Evolutionary conservation across 2,329 filamentous ascomycete species (phyloP), one percentile per base, ranked within the genome.

Genomic region (Capronia americana): DNA sequence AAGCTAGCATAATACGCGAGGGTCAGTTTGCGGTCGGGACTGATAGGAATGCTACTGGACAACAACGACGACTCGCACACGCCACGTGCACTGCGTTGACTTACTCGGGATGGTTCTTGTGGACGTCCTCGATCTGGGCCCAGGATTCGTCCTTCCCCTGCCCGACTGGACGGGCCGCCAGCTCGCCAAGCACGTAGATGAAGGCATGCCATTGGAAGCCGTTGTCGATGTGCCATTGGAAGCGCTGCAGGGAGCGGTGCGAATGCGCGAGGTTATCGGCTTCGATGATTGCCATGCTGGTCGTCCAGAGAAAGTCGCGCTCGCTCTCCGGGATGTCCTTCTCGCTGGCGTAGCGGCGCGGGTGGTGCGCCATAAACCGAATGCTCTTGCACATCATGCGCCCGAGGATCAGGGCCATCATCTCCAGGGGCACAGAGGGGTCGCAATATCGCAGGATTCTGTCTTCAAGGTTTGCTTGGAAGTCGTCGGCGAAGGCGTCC

Each of bases 371-470:
- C n/a, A 78, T 72, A 3, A 84, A 66, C 11, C 82, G 76, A 46
- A 81, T 78, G 54, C 77, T 77, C 58, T 74, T 76, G 34, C 82
- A 74, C 10, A 80, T 77, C 3, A 79, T 76, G 57, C 80, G 77
- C 0, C 75, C 79, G 70, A 84, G 77, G 20, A 79, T 75, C 6
- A 77, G 73, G 11, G 79, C 78, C 53, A 84, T 75, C 64, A 80
- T 77, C 66, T 83, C 81, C 59, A 67, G 41, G 0, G 85, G 81
- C 46, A 86, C 76, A 11, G 67, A 78, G 72, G 82, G 80, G 61
- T 84, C 76, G 55, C 83, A 83, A 65, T 87, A 79, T 46, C 78
- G 77, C 24, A 87, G 76, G 68, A 87, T 87, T 60, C 82, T 82
- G 32, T 81, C 75, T 70, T 88, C 84, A 11, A 88, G 77, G 12